Evolutionary conservation across 164 flowering plant genomes (phyloP).

Genomic region (Chimonanthus praecox): DNA sequence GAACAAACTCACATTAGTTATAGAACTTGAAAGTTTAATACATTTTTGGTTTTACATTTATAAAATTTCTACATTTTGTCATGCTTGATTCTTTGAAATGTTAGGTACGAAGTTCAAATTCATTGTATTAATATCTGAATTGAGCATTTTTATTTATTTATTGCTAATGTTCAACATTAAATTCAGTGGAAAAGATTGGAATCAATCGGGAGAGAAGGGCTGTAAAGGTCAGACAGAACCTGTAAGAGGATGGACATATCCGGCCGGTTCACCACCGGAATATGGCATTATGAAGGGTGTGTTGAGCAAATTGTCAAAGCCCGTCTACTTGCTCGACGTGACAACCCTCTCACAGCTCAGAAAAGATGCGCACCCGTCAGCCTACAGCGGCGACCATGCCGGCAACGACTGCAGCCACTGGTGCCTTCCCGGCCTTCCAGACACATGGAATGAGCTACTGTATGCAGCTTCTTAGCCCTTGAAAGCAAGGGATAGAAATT

Average conservation of each 20-base stretch:
- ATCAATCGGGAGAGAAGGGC: constrained; percentile 13
- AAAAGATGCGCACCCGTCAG: constrained; percentile 38
- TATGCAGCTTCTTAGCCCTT: constrained; percentile 24
- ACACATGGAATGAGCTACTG: constrained; percentile 51
- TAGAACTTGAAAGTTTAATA: too few relatives aligned
- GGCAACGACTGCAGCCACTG: constrained; percentile 62
- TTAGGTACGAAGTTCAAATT: too few relatives aligned
- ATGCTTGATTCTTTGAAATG: too few relatives aligned
- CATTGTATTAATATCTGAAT: too few relatives aligned
- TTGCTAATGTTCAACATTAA: not conserved
- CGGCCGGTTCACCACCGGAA: constrained; percentile 20
- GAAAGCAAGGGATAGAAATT: not conserved
- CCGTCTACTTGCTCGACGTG: constrained; percentile 33
- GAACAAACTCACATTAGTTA: too few relatives aligned
- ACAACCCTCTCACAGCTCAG: constrained; percentile 37
- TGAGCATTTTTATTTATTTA: too few relatives aligned
- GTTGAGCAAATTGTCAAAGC: constrained; percentile 23
- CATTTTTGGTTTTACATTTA: too few relatives aligned
- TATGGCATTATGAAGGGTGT: constrained; percentile 24
- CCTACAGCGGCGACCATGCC: constrained; percentile 24
- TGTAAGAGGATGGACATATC: constrained; percentile 22
- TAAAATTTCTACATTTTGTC: too few relatives aligned
- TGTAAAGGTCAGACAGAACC: constrained; percentile 31
- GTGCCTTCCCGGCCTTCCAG: constrained; percentile 61
- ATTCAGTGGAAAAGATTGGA: constrained; percentile 36